phyloP scores from a whole-genome alignment of 2,329 filamentous ascomycete genomes.

The Pseudocercospora vitis region DNA sequence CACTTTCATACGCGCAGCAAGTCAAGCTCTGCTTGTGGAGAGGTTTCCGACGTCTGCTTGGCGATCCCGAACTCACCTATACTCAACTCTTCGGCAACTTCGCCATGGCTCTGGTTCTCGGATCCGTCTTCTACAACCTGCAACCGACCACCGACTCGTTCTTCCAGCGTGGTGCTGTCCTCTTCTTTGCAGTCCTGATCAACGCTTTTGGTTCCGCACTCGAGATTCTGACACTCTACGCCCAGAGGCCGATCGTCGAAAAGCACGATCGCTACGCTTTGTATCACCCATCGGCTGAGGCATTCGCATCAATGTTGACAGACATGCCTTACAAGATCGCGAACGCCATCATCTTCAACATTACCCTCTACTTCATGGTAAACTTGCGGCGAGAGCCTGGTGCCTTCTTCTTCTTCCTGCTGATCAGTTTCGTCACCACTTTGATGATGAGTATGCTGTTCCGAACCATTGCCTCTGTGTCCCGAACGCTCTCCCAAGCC shows the following conservation, averaged over 20 bases:
- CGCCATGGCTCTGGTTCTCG: slow-evolving; percentile 73
- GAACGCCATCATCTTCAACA: slow-evolving; percentile 76
- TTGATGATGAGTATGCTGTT: slow-evolving; percentile 85
- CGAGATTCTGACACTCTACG: slow-evolving; percentile 82
- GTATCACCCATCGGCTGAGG: slow-evolving; percentile 86
- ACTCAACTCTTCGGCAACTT: slow-evolving; percentile 70
- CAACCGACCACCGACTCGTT: slow-evolving; percentile 66
- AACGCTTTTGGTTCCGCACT: slow-evolving; percentile 80
- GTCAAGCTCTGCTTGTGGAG: slow-evolving; percentile 76
- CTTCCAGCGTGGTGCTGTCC: slow-evolving; percentile 72
- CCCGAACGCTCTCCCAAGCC: slow-evolving; percentile 63
- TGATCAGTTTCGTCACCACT: slow-evolving; percentile 72
- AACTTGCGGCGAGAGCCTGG: slow-evolving; percentile 72
- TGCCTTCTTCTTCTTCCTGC: slow-evolving; percentile 80
- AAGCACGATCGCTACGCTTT: slow-evolving; percentile 85
- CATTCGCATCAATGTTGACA: slow-evolving; percentile 80
- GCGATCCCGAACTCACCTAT: slow-evolving; percentile 73
- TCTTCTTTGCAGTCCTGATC: slow-evolving; percentile 86
- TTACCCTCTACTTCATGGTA: slow-evolving; percentile 83
- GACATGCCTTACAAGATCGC: slow-evolving; percentile 80
- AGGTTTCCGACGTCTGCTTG: slow-evolving; percentile 72
- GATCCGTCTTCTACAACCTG: slow-evolving; percentile 79
- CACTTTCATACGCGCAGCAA: slow-evolving; percentile 74
- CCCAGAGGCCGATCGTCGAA: slow-evolving; percentile 87
- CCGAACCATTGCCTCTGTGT: slow-evolving; percentile 74